phyloP scores from a whole-genome alignment of 495 filamentous ascomycete genomes.

The Tuber indicum region DNA sequence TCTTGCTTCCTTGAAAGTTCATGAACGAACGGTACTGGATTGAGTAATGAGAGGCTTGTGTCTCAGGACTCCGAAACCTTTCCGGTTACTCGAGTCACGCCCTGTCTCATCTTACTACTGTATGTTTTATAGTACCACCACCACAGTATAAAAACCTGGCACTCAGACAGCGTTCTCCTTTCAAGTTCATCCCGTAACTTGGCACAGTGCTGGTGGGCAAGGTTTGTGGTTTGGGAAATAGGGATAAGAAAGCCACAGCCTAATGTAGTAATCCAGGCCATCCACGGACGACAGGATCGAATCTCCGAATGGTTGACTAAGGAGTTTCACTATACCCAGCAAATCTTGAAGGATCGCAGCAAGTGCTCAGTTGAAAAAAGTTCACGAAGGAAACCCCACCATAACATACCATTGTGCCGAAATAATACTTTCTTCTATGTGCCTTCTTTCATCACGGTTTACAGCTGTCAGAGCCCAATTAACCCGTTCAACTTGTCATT shows the following conservation, averaged over 20 bases:
- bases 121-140: background rate
- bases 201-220: background rate
- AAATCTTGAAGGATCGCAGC: background rate
- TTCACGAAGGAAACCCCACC: background rate
- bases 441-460: too few species aligned
- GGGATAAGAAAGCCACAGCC: background rate
- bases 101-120: background rate
- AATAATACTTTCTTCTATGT: too few species aligned
- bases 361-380: background rate
- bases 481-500: too few species aligned
- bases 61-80: background rate
- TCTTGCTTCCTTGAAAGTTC: background rate
- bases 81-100: background rate
- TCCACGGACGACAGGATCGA: background rate
- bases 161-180: background rate
- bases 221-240: background rate
- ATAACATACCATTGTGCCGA: background rate
- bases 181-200: background rate
- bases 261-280: background rate
- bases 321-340: background rate
- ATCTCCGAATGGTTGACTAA: background rate
- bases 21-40: background rate
- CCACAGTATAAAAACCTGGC: background rate
- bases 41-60: background rate
- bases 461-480: too few species aligned